Conservation (phyloP, 148 eudicot species). For the Heliosperma pusillum region DNA sequence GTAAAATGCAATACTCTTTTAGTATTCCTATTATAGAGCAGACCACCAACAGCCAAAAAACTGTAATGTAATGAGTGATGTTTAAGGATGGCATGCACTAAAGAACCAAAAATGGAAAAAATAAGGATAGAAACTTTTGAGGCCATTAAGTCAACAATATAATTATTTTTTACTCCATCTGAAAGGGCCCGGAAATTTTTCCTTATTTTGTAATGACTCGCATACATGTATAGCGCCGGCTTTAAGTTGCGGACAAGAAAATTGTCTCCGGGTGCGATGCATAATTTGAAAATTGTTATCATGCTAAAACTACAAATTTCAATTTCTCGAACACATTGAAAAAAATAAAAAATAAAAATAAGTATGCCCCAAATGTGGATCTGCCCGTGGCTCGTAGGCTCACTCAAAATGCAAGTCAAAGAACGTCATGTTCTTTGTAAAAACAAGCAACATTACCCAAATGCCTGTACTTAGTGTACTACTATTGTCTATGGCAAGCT, state of each 20-base stretch:
- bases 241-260: background rate
- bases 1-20: conserved; percentile 9
- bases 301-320: too few relatives aligned
- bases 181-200: background rate
- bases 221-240: background rate
- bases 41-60: conserved; percentile 15
- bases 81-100: background rate
- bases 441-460: too few relatives aligned
- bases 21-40: conserved; percentile 8
- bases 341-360: too few relatives aligned
- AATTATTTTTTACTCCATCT: conserved; percentile 3
- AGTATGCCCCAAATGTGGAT: too few relatives aligned
- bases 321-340: too few relatives aligned
- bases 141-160: conserved; percentile 17
- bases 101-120: conserved; percentile 5
- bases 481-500: too few relatives aligned
- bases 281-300: too few relatives aligned
- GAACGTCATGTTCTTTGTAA: background rate
- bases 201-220: background rate
- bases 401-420: background rate
- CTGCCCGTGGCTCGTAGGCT: too few relatives aligned
- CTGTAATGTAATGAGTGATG: conserved; percentile 15
- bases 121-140: conserved; percentile 4
- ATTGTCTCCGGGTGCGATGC: background rate
- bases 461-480: too few relatives aligned